phyloP scores from a whole-genome alignment of 2,329 filamentous ascomycete species.

The Aspergillus neoniger region DNA sequence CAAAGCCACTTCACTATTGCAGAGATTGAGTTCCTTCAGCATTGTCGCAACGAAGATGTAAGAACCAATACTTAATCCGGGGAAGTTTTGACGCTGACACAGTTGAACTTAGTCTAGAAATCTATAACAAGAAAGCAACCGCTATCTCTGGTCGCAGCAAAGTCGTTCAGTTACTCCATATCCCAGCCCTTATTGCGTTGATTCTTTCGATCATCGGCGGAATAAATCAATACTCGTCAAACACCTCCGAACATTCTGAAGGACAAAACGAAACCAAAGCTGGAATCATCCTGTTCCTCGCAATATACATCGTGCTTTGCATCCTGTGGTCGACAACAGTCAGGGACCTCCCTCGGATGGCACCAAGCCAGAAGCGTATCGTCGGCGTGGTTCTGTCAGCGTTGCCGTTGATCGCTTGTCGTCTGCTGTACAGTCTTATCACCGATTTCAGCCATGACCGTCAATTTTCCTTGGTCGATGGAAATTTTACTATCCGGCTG shows the following conservation, averaged over 20 bases:
- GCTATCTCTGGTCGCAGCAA: not conserved
- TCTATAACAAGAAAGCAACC: conserved; percentile 2
- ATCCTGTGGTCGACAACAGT: not conserved
- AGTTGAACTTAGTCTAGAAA: not conserved
- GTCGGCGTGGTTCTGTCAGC: not conserved
- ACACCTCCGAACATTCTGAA: not conserved
- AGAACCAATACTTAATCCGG: not conserved
- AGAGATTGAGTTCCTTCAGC: not conserved
- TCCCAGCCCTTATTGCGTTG: not conserved
- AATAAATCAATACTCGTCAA: not conserved
- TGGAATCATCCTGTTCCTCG: conserved; percentile 1
- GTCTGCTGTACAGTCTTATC: conserved; percentile 3
- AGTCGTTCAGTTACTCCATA: not conserved
- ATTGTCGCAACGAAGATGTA: not conserved
- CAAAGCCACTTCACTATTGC: not conserved
- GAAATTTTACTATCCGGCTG: not conserved
- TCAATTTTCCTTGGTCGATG: not conserved
- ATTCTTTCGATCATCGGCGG: conserved; percentile 4
- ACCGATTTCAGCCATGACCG: not conserved
- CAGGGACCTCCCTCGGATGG: not conserved
- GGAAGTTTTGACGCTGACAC: too few relatives aligned
- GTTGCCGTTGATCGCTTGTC: not conserved
- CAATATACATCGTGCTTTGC: not conserved
- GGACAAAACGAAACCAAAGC: not conserved
- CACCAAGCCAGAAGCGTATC: conserved; percentile 1